phyloP scores from a whole-genome alignment of 2,329 filamentous ascomycete species.

The Pezicula neosporulosa region DNA sequence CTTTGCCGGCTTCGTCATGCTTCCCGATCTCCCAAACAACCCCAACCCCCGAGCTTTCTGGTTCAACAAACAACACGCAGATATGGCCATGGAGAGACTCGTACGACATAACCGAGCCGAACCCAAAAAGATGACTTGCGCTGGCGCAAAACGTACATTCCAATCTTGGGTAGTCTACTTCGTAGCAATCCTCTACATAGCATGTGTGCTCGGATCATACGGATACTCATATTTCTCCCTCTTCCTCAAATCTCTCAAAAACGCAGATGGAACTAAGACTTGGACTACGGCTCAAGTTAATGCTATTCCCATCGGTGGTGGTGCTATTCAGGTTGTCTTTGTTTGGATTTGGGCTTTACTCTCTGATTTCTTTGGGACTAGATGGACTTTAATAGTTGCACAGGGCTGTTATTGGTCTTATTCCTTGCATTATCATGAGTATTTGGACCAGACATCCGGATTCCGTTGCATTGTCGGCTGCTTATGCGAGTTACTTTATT shows the following conservation, averaged over 20 bases:
- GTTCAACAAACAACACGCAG: constrained; percentile 39
- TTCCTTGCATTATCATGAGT: constrained; percentile 48
- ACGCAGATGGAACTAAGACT: constrained; percentile 35
- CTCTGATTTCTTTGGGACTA: constrained; percentile 44
- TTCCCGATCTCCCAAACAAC: constrained; percentile 14
- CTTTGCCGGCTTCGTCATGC: constrained; percentile 20
- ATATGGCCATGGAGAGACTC: constrained; percentile 39
- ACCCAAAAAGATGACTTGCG: constrained; percentile 41
- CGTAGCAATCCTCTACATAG: constrained; percentile 40
- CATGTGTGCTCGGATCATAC: constrained; percentile 41
- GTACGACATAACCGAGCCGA: constrained; percentile 41
- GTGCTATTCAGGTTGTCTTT: constrained; percentile 45
- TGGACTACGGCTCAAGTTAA: constrained; percentile 44
- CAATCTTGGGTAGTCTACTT: constrained; percentile 42
- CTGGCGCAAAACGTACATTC: constrained; percentile 39
- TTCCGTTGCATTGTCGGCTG: constrained; percentile 38
- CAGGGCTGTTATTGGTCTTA: constrained; percentile 43
- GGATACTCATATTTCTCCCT: constrained; percentile 44
- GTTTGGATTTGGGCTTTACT: constrained; percentile 52
- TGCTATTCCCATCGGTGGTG: constrained; percentile 44
- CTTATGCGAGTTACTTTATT: constrained; percentile 50
- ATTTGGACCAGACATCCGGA: constrained; percentile 46
- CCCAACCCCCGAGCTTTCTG: constrained; percentile 38
- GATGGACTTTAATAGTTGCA: constrained; percentile 46
- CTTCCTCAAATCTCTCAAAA: constrained; percentile 37